Evolutionary conservation across 2,329 filamentous ascomycete species (phyloP), one percentile per base, ranked within the genome.

Genomic region (Aspergillus hiratsukae): DNA sequence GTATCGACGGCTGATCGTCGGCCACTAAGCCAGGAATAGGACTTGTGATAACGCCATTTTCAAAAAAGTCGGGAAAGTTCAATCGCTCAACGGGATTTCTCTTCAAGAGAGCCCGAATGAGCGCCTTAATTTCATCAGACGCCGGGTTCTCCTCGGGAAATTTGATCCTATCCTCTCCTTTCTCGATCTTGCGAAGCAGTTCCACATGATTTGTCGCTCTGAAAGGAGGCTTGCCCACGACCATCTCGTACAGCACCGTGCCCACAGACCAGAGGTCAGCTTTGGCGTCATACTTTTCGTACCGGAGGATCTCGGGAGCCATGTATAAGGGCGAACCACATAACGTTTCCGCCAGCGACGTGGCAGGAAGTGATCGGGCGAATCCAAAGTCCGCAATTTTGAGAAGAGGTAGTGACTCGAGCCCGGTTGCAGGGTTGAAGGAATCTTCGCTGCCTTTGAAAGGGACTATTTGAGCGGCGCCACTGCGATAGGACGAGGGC

Each of bases 311-410:
- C 76, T 99, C 94, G 3, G 94, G 94, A 0, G 94, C 94, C 94
- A 99, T 99, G 77, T 99, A 99, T 27, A 99, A 80, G 9, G 94
- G 94, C 11, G 94, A 97, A 19, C 94, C 94, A 73, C 94, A 99
- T 0, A 99, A 84, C 0, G 94, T 99, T 72, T 99, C 94, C 10
- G 94, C 94, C 61, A 99, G 82, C 4, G 92, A 93, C 0, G 93
- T 96, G 7, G 90, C 87, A 1, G 94, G 93, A 50, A 99, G 78
- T 54, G 95, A 91, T 55, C 94, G 87, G 55, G 94, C 94, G 71
- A 99, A 99, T n/a, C 94, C 94, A 70, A 99, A 99, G 76, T 99
- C 94, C 56, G 94, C 94, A 65, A 99, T 87, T 77, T 99, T 99
- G 58, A 99, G 84, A 88, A 97, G 95, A 4, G 94, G 94, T 45